phyloP scores from a whole-genome alignment of 371 early-diverging fungal genomes.

The Coemansia sp. region DNA sequence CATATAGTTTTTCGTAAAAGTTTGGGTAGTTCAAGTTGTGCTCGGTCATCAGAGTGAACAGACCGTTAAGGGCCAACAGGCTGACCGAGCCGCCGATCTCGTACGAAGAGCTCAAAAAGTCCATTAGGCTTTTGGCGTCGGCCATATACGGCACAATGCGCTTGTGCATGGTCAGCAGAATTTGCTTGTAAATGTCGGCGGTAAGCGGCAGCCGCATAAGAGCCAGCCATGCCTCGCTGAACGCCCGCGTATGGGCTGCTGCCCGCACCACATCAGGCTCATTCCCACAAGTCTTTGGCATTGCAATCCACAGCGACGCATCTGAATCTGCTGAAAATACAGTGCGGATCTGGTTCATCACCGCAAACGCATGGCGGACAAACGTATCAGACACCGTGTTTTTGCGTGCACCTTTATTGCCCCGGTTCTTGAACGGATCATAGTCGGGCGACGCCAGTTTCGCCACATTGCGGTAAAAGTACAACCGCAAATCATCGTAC shows the following conservation, averaged over 20 bases:
- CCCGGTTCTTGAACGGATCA: slow-evolving; percentile 26
- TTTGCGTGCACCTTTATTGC: background rate
- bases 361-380: slow-evolving; percentile 24
- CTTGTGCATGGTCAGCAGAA: slow-evolving; percentile 79
- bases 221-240: slow-evolving; percentile 78
- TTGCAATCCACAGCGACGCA: slow-evolving; percentile 31
- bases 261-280: slow-evolving; percentile 24
- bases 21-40: slow-evolving; percentile 96
- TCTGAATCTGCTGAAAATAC: slow-evolving; percentile 6
- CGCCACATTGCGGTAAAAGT: slow-evolving; percentile 72
- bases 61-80: slow-evolving; percentile 87
- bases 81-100: slow-evolving; percentile 83
- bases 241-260: slow-evolving; percentile 59
- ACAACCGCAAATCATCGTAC: slow-evolving; percentile 81
- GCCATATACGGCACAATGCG: slow-evolving; percentile 80
- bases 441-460: slow-evolving; percentile 50
- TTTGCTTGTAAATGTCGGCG: slow-evolving; percentile 72
- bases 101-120: slow-evolving; percentile 88
- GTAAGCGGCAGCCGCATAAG: slow-evolving; percentile 73
- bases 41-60: slow-evolving; percentile 86
- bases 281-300: background rate
- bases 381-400: slow-evolving; percentile 10
- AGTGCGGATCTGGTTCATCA: slow-evolving; percentile 29
- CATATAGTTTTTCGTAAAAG: slow-evolving; percentile 91
- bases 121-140: slow-evolving; percentile 78